A percentile compares a stretch with the other conserved stretches of the same genome.
phyloP scores from a whole-genome alignment of 2,329 filamentous ascomycete species.

The Colletotrichum sp. region DNA sequence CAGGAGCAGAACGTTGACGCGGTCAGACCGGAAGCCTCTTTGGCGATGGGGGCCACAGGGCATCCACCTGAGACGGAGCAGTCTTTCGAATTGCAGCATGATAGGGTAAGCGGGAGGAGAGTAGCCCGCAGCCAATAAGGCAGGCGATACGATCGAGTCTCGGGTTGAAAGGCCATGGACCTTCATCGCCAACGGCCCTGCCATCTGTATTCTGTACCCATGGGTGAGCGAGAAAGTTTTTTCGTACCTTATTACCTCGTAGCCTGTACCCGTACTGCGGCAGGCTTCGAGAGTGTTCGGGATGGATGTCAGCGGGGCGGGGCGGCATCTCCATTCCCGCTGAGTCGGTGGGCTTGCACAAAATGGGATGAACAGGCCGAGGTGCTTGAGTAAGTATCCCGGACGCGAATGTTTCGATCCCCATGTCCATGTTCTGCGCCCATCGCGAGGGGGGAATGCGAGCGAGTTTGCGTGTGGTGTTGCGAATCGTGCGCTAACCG shows the following conservation, averaged over 20 bases:
- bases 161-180: neutral
- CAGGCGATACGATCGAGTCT: neutral
- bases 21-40: neutral
- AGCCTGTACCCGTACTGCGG: neutral
- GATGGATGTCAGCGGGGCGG: neutral
- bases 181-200: neutral
- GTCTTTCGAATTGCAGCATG: neutral
- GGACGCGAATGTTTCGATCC: neutral
- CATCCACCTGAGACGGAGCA: conserved; percentile 4
- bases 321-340: neutral
- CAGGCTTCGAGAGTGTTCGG: neutral
- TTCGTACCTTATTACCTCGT: neutral
- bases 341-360: neutral
- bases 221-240: neutral
- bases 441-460: neutral
- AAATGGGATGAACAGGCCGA: neutral
- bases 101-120: neutral
- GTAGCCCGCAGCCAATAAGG: neutral
- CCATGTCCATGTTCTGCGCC: neutral
- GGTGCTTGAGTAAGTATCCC: neutral
- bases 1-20: neutral
- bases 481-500: neutral
- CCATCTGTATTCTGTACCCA: neutral
- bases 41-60: neutral
- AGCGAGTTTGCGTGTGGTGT: neutral